Conservation (phyloP, 1,284 basidiomycete species). For the Ganoderma resinaceum region DNA sequence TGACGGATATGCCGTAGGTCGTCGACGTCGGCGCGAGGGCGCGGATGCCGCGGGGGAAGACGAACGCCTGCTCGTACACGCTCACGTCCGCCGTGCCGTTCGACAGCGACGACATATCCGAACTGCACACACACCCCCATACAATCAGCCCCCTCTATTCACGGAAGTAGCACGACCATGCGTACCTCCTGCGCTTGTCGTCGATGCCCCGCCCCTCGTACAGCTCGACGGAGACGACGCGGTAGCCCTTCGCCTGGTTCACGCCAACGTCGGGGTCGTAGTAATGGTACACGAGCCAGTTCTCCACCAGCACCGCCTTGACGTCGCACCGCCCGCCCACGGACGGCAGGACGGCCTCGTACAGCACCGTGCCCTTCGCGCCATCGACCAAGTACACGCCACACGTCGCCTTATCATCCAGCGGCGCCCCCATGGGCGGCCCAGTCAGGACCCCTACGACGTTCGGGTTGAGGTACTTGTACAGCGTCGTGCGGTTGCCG, state of each 20-base stretch:
- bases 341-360: conserved; percentile 63
- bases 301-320: conserved; percentile 80
- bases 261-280: conserved; percentile 65
- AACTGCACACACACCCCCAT: conserved; percentile 63
- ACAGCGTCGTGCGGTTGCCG: conserved; percentile 88
- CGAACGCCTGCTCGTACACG: conserved; percentile 75
- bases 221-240: conserved; percentile 84
- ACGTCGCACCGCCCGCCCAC: conserved; percentile 62
- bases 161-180: conserved; percentile 4
- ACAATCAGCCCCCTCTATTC: conserved; percentile 17
- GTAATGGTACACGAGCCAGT: conserved; percentile 93
- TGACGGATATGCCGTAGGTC: conserved; percentile 87
- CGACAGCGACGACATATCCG: conserved; percentile 76
- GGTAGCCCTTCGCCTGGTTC: conserved; percentile 69
- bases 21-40: conserved; percentile 81
- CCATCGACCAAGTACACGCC: conserved; percentile 82
- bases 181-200: conserved; percentile 75
- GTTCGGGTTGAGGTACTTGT: conserved; percentile 95
- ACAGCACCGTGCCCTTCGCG: conserved; percentile 79
- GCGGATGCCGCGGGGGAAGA: conserved; percentile 73
- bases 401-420: conserved; percentile 47
- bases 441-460: conserved; percentile 73
- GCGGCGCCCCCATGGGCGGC: conserved; percentile 36
- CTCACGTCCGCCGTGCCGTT: conserved; percentile 57
- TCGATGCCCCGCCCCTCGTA: conserved; percentile 78